These are phyloP conservation scores for Sindora glabra DNA, from an alignment of 306 rosid species.

Conservation along the genomic window DNA sequence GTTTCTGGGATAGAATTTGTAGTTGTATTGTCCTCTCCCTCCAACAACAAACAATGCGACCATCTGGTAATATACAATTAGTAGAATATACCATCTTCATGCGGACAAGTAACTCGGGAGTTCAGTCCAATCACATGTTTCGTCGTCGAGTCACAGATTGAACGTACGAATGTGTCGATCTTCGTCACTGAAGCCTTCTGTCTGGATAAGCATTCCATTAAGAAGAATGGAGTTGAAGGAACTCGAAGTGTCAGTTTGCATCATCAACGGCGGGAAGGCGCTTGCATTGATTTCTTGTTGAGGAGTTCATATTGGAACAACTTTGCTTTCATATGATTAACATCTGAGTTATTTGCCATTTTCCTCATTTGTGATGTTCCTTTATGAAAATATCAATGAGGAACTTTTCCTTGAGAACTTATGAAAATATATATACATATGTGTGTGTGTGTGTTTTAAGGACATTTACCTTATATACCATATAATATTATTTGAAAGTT, in stretches of 20 bases:
- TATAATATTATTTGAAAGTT: too few relatives aligned
- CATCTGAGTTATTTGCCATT: too few relatives aligned
- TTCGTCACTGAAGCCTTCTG: constrained; percentile 73
- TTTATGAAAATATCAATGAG: too few relatives aligned
- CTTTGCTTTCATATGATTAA: too few relatives aligned
- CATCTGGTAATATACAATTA: constrained; percentile 65
- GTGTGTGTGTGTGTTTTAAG: too few relatives aligned
- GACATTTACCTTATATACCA: too few relatives aligned
- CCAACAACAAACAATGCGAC: constrained; percentile 57
- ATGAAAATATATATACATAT: too few relatives aligned
- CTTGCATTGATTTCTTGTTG: too few relatives aligned
- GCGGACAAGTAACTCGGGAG: constrained; percentile 29
- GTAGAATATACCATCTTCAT: constrained; percentile 85
- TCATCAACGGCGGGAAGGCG: constrained; percentile 42
- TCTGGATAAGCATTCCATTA: constrained; percentile 68
- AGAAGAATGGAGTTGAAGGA: constrained; percentile 67
- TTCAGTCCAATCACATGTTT: constrained; percentile 71
- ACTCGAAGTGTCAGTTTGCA: constrained; percentile 75
- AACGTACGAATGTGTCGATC: constrained; percentile 47
- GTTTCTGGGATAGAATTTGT: constrained; percentile 52
- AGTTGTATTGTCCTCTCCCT: constrained; percentile 65
- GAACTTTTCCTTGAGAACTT: too few relatives aligned
- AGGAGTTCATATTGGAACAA: too few relatives aligned
- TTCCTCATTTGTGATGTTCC: too few relatives aligned
- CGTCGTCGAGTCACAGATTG: constrained; percentile 43